Evolutionary conservation across 2,329 filamentous ascomycete species (phyloP).

Genomic region (Nemania abortiva): DNA sequence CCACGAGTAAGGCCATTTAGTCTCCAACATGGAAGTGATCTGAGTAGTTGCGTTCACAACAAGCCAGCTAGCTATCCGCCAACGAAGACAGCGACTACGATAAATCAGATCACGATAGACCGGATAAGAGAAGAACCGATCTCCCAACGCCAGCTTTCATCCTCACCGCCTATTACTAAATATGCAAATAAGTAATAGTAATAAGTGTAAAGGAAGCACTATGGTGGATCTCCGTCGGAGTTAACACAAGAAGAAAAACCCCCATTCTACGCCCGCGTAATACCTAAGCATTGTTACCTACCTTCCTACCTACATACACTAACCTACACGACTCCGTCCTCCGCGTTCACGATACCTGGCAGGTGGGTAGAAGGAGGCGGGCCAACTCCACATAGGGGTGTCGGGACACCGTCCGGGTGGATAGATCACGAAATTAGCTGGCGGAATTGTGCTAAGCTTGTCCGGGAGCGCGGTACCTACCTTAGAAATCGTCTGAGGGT

Average conservation of each 20-base stretch:
- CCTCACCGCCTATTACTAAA: slow-evolving; percentile 24
- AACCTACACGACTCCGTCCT: slow-evolving; percentile 20
- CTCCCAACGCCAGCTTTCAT: not conserved
- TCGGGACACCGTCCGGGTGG: slow-evolving; percentile 29
- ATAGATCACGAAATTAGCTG: slow-evolving; percentile 17
- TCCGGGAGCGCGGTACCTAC: slow-evolving; percentile 14
- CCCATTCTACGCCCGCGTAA: not conserved
- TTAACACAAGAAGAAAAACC: slow-evolving; percentile 20
- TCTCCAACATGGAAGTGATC: not conserved
- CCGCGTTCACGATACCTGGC: slow-evolving; percentile 37
- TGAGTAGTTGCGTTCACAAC: slow-evolving; percentile 10
- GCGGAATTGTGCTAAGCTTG: slow-evolving; percentile 5
- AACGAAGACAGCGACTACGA: not conserved
- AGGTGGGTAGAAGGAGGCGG: slow-evolving; percentile 20
- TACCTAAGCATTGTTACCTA: not conserved
- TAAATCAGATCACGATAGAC: not conserved
- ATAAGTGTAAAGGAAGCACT: not conserved
- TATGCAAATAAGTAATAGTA: not conserved
- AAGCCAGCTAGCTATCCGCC: not conserved
- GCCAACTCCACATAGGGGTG: slow-evolving; percentile 21
- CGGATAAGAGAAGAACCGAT: not conserved
- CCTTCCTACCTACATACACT: not conserved
- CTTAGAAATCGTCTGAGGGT: not conserved
- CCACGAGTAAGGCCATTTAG: not conserved
- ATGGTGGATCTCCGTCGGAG: slow-evolving; percentile 7